A percentile compares a stretch with the other conserved stretches of the same genome.
Evolutionary conservation across 2,329 filamentous ascomycete species (phyloP).

Genomic region (Sphaerulina vaccinii): DNA sequence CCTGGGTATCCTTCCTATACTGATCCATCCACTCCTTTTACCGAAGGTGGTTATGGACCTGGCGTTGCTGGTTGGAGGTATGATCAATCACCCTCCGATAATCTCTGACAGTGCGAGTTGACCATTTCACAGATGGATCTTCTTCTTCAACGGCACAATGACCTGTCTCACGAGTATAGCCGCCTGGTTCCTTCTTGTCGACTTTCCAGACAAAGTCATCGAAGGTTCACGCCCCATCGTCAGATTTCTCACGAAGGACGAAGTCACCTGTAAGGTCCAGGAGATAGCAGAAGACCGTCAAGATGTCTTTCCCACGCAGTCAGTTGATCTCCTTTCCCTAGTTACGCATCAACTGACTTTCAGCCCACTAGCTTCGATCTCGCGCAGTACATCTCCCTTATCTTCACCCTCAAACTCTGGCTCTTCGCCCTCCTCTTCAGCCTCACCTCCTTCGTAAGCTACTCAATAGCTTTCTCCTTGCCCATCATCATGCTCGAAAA

Average conservation of each 20-base stretch:
- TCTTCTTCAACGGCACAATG: background rate
- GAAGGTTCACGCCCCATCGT: background rate
- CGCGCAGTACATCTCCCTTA: background rate
- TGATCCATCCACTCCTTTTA: background rate
- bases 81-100: background rate
- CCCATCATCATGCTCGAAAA: constrained; percentile 13
- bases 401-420: constrained; percentile 4
- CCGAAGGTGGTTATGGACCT: background rate
- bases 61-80: constrained; percentile 10
- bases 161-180: constrained; percentile 1
- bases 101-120: background rate
- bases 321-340: background rate
- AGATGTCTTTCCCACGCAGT: constrained; percentile 2
- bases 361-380: background rate
- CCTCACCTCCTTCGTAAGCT: background rate
- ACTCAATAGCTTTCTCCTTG: constrained; percentile 10
- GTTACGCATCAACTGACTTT: background rate
- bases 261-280: constrained; percentile 5
- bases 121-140: constrained; percentile 1
- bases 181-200: constrained; percentile 7
- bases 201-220: constrained; percentile 10
- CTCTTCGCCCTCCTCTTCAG: background rate
- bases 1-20: background rate
- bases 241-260: constrained; percentile 7
- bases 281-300: constrained; percentile 7